Percentiles rank a stretch among this genome's conserved stretches.
These are phyloP conservation scores for Aquilaria sinensis DNA, from an alignment of 345 rosid genomes.

Conservation along the genomic window DNA sequence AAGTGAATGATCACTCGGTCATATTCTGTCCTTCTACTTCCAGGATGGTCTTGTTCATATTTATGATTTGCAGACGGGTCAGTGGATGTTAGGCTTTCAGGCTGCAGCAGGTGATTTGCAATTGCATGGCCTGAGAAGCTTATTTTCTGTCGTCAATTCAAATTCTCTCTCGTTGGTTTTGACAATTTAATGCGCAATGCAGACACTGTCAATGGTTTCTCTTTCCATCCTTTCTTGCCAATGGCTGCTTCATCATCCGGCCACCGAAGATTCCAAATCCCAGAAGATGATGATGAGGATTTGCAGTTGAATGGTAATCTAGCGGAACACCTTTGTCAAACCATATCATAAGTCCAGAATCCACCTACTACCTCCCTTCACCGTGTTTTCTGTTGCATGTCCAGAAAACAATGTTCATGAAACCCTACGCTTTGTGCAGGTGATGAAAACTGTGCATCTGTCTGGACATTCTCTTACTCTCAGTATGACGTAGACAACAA, in stretches of 20 bases:
- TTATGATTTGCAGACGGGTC: slow-evolving; percentile 86
- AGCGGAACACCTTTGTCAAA: background rate
- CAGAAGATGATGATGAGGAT: slow-evolving; percentile 37
- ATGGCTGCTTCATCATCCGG: slow-evolving; percentile 96
- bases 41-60: slow-evolving; percentile 95
- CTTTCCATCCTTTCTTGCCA: slow-evolving; percentile 89
- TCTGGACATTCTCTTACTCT: slow-evolving; percentile 68
- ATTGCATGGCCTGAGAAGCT: background rate
- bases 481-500: slow-evolving; percentile 15
- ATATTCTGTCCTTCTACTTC: slow-evolving; percentile 2
- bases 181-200: slow-evolving; percentile 10
- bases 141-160: no score
- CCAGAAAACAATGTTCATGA: background rate
- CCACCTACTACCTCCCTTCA: no score
- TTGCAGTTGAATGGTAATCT: slow-evolving; percentile 41
- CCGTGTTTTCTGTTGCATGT: background rate
- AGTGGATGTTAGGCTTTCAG: slow-evolving; percentile 82
- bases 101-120: slow-evolving; percentile 64
- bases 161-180: slow-evolving; percentile 9
- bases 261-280: slow-evolving; percentile 66
- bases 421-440: slow-evolving; percentile 14
- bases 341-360: slow-evolving; percentile 1
- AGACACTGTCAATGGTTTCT: slow-evolving; percentile 85
- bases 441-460: slow-evolving; percentile 65
- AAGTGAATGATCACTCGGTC: background rate